phyloP scores from a whole-genome alignment of 2,329 filamentous ascomycete genomes.

The Lizonia empirigonia region DNA sequence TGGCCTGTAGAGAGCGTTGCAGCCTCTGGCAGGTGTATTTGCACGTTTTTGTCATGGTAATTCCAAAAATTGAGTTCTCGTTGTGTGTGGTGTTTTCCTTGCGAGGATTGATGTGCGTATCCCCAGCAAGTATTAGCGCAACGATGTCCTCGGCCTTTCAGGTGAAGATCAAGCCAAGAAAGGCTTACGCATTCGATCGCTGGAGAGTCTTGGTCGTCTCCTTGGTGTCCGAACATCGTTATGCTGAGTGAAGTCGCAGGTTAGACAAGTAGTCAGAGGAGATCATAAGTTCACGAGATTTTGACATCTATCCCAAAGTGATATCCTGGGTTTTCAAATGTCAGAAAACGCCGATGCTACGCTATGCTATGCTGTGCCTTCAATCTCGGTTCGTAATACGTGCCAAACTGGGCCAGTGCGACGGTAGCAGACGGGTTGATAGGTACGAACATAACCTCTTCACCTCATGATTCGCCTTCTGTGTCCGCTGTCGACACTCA shows the following conservation, averaged over 20 bases:
- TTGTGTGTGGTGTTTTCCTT: too few species aligned
- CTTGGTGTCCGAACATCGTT: background rate
- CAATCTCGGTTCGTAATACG: background rate
- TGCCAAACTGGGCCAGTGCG: background rate
- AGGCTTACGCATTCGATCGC: background rate
- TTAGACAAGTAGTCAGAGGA: background rate
- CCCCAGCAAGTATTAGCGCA: slow-evolving; percentile 2
- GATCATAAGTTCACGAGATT: background rate
- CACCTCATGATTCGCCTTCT: slow-evolving; percentile 39
- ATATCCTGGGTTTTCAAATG: background rate
- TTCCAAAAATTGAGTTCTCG: too few species aligned
- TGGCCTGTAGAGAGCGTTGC: too few species aligned
- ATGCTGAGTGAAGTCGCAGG: background rate
- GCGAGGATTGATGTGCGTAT: slow-evolving; percentile 10
- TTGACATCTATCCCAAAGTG: background rate
- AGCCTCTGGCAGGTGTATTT: too few species aligned
- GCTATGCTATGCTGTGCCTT: slow-evolving; percentile 12
- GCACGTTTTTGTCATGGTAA: too few species aligned
- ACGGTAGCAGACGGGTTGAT: background rate
- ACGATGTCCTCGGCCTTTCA: background rate
- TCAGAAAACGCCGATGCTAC: slow-evolving; percentile 3
- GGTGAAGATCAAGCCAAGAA: background rate
- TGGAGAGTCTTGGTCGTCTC: background rate
- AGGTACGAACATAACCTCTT: background rate
- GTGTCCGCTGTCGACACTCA: slow-evolving; percentile 46